These are phyloP conservation scores for Celoporthe dispersa DNA, from an alignment of 2,329 filamentous ascomycete genomes.

Conservation along the genomic window DNA sequence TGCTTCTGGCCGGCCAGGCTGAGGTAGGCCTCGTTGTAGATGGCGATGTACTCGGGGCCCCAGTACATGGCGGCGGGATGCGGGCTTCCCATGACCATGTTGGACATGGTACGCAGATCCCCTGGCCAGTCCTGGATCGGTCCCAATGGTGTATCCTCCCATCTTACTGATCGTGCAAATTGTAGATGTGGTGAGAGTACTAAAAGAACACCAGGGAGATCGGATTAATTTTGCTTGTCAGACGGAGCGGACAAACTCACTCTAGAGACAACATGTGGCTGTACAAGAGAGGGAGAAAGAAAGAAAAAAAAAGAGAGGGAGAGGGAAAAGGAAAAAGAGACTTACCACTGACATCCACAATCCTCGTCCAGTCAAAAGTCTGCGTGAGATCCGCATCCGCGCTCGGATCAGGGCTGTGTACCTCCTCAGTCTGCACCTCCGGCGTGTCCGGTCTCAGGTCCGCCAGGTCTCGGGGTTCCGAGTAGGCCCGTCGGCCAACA, in stretches of 20 bases:
- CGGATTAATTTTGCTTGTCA: not conserved
- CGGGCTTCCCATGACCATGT: slow-evolving; percentile 79
- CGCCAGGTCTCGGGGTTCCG: slow-evolving; percentile 34
- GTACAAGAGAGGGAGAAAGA: no score
- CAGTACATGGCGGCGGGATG: slow-evolving; percentile 80
- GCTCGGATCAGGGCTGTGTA: not conserved
- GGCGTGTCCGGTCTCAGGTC: slow-evolving; percentile 33
- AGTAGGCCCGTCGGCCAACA: slow-evolving; percentile 31
- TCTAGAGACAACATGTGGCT: no score
- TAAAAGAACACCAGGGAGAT: slow-evolving; percentile 40
- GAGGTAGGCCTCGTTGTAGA: slow-evolving; percentile 76
- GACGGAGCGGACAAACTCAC: not conserved
- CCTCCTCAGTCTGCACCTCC: slow-evolving; percentile 21
- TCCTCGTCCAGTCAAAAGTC: slow-evolving; percentile 80
- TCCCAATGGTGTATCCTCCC: slow-evolving; percentile 73
- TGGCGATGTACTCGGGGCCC: slow-evolving; percentile 63
- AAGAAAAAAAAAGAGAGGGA: not conserved
- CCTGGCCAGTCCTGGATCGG: slow-evolving; percentile 75
- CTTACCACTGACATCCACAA: slow-evolving; percentile 44
- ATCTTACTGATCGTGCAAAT: slow-evolving; percentile 74
- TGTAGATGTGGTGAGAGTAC: slow-evolving; percentile 72
- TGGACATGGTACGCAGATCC: slow-evolving; percentile 77
- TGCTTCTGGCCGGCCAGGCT: slow-evolving; percentile 70
- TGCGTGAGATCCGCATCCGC: slow-evolving; percentile 35
- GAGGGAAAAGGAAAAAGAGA: no score